Evolutionary conservation across 371 early-diverging fungal species (phyloP), one percentile per base, ranked within the genome.

Genomic region (Homolaphlyctis polyrhiza): DNA sequence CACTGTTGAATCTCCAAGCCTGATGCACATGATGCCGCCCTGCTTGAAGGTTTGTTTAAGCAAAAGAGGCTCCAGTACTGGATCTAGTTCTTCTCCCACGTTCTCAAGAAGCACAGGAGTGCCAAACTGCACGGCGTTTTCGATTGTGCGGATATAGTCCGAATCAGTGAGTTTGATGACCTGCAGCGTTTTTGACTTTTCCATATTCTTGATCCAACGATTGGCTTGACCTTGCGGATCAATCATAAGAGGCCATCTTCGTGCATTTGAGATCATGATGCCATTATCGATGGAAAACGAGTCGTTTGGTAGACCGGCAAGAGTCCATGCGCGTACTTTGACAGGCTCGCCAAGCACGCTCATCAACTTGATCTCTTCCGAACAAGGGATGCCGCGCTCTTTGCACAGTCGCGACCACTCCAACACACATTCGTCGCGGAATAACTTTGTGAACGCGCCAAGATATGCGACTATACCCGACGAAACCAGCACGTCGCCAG

Each of bases 171-270:
- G 61, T 63, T 82, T 82, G 23, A 82, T 66, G 8, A 82, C 74
- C 50, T 78, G 78, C 23, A 82, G 61, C 23, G 65, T 65, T 47
- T 76, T 79, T 2, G 69, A 16, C 54, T 82, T 82, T 55, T 82
- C 82, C 73, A 77, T 76, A 60, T 82, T 82, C 49, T 82, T 82
- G 49, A 82, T 77, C 82, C 82, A 79, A 16, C 76, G 58, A 60
- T 82, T 82, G 5, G 82, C 82, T 55, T 82, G 82, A 0, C 82
- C 82, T 50, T 82, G 82, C 2, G 82, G 82, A 61, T 82, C 82
- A 54, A 82, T 82, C 68, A 82, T 72, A 18, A 82, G 68, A 0
- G 82, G 82, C 82, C 82, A 82, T 14, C 82, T 71, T 2, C 76
- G 59, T 21, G 82, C 71, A 48, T 79, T 80, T 11, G 74, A 66